Conservation (phyloP, 495 filamentous ascomycete species). For the Penicillium silybi region DNA sequence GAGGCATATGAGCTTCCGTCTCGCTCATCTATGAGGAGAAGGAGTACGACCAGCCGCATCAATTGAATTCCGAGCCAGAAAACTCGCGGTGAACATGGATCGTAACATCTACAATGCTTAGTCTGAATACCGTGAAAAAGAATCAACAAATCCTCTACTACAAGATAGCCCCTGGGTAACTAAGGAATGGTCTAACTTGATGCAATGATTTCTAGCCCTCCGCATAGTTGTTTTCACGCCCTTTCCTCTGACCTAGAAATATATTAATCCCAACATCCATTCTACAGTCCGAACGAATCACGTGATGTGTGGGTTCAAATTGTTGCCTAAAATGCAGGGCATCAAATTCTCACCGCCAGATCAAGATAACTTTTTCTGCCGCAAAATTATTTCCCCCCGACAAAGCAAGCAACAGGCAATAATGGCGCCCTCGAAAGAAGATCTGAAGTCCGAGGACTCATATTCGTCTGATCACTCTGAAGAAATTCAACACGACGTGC, state of each 20-base stretch:
- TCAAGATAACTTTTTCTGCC: constrained; percentile 41
- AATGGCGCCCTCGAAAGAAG: constrained; percentile 33
- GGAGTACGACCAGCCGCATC: constrained; percentile 26
- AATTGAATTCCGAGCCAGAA: constrained; percentile 5
- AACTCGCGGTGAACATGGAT: not conserved
- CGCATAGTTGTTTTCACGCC: not conserved
- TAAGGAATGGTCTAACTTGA: too few species aligned
- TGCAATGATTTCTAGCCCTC: not conserved
- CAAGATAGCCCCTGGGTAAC: too few species aligned
- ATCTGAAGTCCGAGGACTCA: constrained; percentile 22
- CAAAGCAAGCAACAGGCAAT: constrained; percentile 18
- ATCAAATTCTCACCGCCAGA: constrained; percentile 17
- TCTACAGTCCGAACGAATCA: not conserved
- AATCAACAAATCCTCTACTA: not conserved
- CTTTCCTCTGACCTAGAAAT: not conserved
- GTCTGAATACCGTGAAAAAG: not conserved
- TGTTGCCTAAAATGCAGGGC: constrained; percentile 6
- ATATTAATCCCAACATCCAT: not conserved
- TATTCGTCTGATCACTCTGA: constrained; percentile 23
- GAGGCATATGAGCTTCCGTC: constrained; percentile 33
- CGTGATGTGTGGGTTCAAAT: not conserved
- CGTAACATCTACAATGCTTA: not conserved
- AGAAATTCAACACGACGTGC: constrained; percentile 17
- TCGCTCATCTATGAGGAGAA: constrained; percentile 23
- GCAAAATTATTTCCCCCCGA: constrained; percentile 31